A percentile compares a stretch with the other conserved stretches of the same genome.
These are phyloP conservation scores for Kazachstania bromeliacearum DNA, from an alignment of 805 yeast species.

Conservation along the genomic window DNA sequence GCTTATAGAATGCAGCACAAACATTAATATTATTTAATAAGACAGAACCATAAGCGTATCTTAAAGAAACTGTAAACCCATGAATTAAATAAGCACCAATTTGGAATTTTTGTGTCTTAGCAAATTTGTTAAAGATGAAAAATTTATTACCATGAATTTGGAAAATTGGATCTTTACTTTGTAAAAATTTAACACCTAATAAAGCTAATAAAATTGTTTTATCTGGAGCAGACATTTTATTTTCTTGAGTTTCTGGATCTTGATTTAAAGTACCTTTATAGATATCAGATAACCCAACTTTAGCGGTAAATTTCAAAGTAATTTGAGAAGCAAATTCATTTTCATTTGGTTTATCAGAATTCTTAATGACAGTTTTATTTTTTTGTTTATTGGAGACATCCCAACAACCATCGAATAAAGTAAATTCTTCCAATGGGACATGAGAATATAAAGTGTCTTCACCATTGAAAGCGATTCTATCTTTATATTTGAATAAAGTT, in stretches of 20 bases:
- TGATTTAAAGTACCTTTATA: conserved; percentile 12
- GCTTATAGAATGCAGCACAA: conserved; percentile 14
- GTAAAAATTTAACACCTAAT: conserved; percentile 15
- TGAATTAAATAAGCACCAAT: conserved; percentile 16
- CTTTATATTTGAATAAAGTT: conserved; percentile 13
- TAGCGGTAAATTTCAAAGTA: conserved; percentile 11
- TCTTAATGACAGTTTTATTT: conserved; percentile 5
- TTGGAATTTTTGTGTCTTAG: conserved; percentile 12
- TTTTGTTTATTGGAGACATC: conserved; percentile 15
- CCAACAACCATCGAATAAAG: conserved; percentile 20
- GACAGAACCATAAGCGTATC: conserved; percentile 16
- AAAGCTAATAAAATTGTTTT: conserved; percentile 12
- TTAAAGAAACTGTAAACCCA: conserved; percentile 15
- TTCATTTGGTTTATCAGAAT: background rate
- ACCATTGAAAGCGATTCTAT: conserved; percentile 18
- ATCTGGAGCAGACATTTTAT: conserved; percentile 14
- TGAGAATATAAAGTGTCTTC: conserved; percentile 18
- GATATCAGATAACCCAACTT: conserved; percentile 13
- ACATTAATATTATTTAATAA: conserved; percentile 15
- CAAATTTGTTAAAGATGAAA: conserved; percentile 10
- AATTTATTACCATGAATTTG: conserved; percentile 19
- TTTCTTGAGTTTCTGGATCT: conserved; percentile 15
- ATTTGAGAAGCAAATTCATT: conserved; percentile 12
- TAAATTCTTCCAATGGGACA: conserved; percentile 18
- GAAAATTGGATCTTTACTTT: conserved; percentile 10